Evolutionary conservation across 1,284 basidiomycete species (phyloP).

Genomic region (Melampsora americana): DNA sequence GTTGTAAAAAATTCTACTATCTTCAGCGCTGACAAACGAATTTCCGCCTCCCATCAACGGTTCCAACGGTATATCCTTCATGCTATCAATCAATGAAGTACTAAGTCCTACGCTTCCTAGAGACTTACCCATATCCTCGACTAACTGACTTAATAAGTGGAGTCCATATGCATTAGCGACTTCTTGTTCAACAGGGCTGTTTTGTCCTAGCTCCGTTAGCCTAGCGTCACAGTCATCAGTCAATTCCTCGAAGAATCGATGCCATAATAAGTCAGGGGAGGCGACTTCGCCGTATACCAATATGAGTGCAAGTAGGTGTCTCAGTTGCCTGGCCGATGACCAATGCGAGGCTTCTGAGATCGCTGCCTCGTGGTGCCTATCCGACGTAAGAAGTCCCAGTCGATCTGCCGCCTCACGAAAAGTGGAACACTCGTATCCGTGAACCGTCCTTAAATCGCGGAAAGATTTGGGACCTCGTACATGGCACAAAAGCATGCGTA

Average conservation of each 20-base stretch:
- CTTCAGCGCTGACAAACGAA: too few species aligned
- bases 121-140: too few species aligned
- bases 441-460: not conserved
- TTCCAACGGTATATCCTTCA: too few species aligned
- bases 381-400: not conserved
- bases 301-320: conserved; percentile 57
- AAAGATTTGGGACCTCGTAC: not conserved
- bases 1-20: too few species aligned
- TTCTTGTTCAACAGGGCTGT: too few species aligned
- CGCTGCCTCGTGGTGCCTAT: conserved; percentile 54
- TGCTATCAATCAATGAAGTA: too few species aligned
- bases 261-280: conserved; percentile 56
- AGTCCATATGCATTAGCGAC: too few species aligned
- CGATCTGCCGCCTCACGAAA: not conserved
- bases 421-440: not conserved
- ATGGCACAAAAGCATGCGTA: not conserved
- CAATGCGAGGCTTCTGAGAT: conserved; percentile 57
- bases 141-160: too few species aligned
- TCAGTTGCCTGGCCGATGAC: conserved; percentile 56
- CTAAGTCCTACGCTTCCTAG: too few species aligned
- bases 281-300: conserved; percentile 54
- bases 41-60: too few species aligned
- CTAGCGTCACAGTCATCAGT: conserved; percentile 54
- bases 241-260: conserved; percentile 53
- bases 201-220: too few species aligned